Evolutionary conservation across 1,284 basidiomycete genomes (phyloP), one percentile per base, ranked within the genome.

Genomic region (Violaceomyces palustris): DNA sequence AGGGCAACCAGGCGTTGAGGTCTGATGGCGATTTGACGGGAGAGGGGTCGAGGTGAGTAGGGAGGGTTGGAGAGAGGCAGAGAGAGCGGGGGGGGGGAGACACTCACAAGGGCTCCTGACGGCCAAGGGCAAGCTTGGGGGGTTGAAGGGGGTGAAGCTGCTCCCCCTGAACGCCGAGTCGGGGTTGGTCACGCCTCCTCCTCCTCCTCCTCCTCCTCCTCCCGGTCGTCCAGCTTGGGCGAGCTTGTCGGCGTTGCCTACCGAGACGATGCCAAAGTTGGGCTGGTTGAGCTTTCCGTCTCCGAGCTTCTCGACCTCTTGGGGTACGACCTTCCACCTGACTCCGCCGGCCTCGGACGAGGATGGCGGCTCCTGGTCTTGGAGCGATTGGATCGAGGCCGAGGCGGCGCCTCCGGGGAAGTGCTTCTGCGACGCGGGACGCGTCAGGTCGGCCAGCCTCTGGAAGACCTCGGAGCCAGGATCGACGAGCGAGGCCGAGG

Each of bases 101-200:
- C 10, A 53, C 50, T 36, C 46, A 53, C 50, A 69, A 18, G 66
- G 66, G 32, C 60, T 45, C 27, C 54, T 45, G 19, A 69, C 67
- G 9, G 63, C 65, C 9, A 69, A 46, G 4, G 67, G 67, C 40
- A 66, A 58, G 18, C 62, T 64, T 21, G 67, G 67, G 3, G 67
- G 67, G 25, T 63, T 66, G 50, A 69, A 42, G 11, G 67, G 67
- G 11, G n/a, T 43, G 35, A 67, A 69, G 24, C 47, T 46, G 57
- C 66, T 67, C 4, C 45, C 45, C 6, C 40, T 37, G 24, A 60
- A 34, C 0, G 57, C 57, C 28, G 45, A 6, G 19, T 37, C 31
- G 19, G 39, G 44, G 24, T 60, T 60, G 14, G 52, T 52, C 27
- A 60, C 43, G 35, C n/a, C n/a, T n/a, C n/a, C n/a, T n/a, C n/a